phyloP scores from a whole-genome alignment of 225 moss, liverwort and hornwort species.

The Pseudoscleropodium purum region DNA sequence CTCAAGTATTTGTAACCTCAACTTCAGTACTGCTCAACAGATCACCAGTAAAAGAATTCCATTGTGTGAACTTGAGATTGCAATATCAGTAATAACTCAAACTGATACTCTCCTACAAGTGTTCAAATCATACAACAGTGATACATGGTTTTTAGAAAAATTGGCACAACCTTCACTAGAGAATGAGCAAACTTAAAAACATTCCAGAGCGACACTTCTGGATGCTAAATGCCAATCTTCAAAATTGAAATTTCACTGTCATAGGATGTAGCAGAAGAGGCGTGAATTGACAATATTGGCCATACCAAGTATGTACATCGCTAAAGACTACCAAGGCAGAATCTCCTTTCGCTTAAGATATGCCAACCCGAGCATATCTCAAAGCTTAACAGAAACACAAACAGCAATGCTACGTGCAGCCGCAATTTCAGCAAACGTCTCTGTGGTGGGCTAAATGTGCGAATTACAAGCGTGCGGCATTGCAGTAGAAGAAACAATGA shows the following conservation, averaged over 20 bases:
- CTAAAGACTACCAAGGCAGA: conserved; percentile 49
- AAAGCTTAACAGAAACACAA: background rate
- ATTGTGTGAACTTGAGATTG: background rate
- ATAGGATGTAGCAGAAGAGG: background rate
- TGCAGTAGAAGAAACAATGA: background rate
- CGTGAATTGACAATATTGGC: background rate
- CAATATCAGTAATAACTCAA: background rate
- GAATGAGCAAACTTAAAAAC: background rate
- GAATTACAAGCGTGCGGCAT: background rate
- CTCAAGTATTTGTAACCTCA: background rate
- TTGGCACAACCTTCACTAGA: background rate
- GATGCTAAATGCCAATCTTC: background rate
- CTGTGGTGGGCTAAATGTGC: background rate
- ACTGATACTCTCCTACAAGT: background rate
- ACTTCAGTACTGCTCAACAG: background rate
- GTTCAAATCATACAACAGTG: background rate
- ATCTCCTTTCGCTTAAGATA: conserved; percentile 42
- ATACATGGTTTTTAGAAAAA: background rate
- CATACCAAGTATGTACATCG: conserved; percentile 24
- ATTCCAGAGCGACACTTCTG: background rate
- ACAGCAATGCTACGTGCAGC: conserved; percentile 25
- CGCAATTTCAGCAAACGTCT: background rate
- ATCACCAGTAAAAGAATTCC: background rate
- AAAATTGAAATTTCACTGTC: background rate
- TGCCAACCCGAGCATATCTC: conserved; percentile 26